phyloP scores from a whole-genome alignment of 176 grass and related monocot genomes.

The Otatea glauca region DNA sequence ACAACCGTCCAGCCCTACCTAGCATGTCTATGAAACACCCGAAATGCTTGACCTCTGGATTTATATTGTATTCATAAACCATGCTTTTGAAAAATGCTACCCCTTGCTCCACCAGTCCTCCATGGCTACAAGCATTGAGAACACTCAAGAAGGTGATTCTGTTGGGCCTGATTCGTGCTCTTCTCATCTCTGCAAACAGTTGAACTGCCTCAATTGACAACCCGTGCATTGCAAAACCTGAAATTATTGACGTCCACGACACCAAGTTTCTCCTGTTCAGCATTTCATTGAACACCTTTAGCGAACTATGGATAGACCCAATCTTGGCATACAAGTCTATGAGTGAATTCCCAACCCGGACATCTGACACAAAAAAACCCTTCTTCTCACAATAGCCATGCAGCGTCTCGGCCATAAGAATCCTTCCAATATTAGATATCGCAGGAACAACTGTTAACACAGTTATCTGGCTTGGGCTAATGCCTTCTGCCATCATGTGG shows the following conservation, averaged over 20 bases:
- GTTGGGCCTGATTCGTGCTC: constrained; percentile 49
- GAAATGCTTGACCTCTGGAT: constrained; percentile 71
- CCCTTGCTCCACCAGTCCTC: constrained; percentile 73
- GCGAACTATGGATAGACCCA: constrained; percentile 53
- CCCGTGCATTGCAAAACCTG: constrained; percentile 62
- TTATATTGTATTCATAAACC: constrained; percentile 60
- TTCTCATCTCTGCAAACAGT: constrained; percentile 59
- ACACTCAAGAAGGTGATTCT: constrained; percentile 66
- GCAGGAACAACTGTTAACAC: constrained; percentile 59
- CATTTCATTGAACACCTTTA: constrained; percentile 56
- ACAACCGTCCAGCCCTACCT: constrained; percentile 67
- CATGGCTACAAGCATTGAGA: constrained; percentile 69
- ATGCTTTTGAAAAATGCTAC: constrained; percentile 63
- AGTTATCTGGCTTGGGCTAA: constrained; percentile 57
- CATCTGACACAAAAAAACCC: constrained; percentile 47
- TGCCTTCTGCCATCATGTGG: constrained; percentile 53
- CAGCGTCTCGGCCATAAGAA: constrained; percentile 41
- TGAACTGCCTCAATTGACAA: constrained; percentile 51
- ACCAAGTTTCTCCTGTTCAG: constrained; percentile 57
- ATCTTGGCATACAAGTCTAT: constrained; percentile 70
- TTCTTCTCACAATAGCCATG: constrained; percentile 51
- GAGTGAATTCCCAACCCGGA: constrained; percentile 61
- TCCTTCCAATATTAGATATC: constrained; percentile 45
- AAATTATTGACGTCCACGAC: constrained; percentile 76
- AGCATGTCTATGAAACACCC: constrained; percentile 76